A percentile compares a stretch with the other conserved stretches of the same genome.
phyloP scores from a whole-genome alignment of 441 rosid species.

The Kokia cookei region DNA sequence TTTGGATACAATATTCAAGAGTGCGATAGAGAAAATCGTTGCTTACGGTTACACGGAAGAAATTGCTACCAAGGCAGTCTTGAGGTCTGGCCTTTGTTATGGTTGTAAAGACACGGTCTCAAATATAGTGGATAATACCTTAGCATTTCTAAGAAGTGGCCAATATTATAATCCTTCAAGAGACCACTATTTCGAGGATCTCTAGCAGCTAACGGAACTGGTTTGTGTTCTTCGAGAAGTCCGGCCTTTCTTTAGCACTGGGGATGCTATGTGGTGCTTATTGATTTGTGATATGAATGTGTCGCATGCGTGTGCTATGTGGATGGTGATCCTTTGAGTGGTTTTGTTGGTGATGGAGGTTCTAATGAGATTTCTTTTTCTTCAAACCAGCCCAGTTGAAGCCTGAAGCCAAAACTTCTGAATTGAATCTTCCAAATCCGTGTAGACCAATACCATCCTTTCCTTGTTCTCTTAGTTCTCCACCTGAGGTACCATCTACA shows the following conservation, averaged over 20 bases:
- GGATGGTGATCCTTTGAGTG: conserved; percentile 55
- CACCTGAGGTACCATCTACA: conserved; percentile 28
- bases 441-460: conserved; percentile 31
- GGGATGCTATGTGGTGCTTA: conserved; percentile 98
- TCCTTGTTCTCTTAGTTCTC: conserved; percentile 42
- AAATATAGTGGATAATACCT: conserved; percentile 73
- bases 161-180: conserved; percentile 46
- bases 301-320: conserved; percentile 79
- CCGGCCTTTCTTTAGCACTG: conserved; percentile 75
- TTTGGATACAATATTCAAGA: conserved; percentile 62
- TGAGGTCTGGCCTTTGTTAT: conserved; percentile 76
- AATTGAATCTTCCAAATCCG: conserved; percentile 37
- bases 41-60: conserved; percentile 69
- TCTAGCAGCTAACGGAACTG: conserved; percentile 82
- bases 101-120: conserved; percentile 78
- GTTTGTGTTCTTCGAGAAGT: conserved; percentile 84
- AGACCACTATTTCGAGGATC: conserved; percentile 68
- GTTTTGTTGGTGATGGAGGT: conserved; percentile 37
- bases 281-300: conserved; percentile 94
- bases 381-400: conserved; percentile 22
- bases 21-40: conserved; percentile 71
- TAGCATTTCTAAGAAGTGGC: conserved; percentile 56
- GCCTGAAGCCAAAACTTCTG: conserved; percentile 34
- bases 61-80: conserved; percentile 68
- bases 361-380: conserved; percentile 22